Evolutionary conservation across 2,329 filamentous ascomycete genomes (phyloP), one percentile per base, ranked within the genome.

Genomic region (Botrytis cinerea): DNA sequence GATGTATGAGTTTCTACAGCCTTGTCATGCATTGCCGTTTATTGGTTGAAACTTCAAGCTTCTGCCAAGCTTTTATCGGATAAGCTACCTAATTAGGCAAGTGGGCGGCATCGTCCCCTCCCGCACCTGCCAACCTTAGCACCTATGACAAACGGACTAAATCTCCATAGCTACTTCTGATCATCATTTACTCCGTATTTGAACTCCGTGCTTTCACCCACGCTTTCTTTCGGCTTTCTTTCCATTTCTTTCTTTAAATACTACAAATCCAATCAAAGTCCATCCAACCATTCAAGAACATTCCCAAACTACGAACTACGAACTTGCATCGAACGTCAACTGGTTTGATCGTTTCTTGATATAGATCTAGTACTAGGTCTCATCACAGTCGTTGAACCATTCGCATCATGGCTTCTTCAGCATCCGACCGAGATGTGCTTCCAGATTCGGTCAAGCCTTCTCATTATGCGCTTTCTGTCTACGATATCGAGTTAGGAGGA

Each of bases 401-500:
- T 35, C 16, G 62, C 43, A 77, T 43, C 22, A 80, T 80, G 78
- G 75, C 77, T 70, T 62, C 75, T 12, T 75, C 78, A 74, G 80
- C 89, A 85, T 82, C 84, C 70, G 89, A 91, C 82, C 86, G 89
- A 81, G 89, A 91, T 75, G 85, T 89, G 76, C 87, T 91, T 75
- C 89, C 89, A 66, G 85, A 86, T 79, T 83, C 83, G 77, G 90
- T 95, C 81, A 95, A 94, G 84, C 94, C 96, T 3, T 85, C 87
- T 75, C 94, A 98, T 85, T 99, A 99, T 84, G 86, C 89, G 80
- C 86, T 99, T 77, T 93, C 91, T 73, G 88, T 99, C 78, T 90
- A 87, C 80, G 91, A 96, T 78, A 85, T 99, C 76, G 91, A 97
- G 78, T 84, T 90, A 71, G 87, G 88, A 76, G 88, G 88, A 72